Base-by-base conservation (phyloP, 495 filamentous ascomycete species). In the Terfezia claveryi region DNA sequence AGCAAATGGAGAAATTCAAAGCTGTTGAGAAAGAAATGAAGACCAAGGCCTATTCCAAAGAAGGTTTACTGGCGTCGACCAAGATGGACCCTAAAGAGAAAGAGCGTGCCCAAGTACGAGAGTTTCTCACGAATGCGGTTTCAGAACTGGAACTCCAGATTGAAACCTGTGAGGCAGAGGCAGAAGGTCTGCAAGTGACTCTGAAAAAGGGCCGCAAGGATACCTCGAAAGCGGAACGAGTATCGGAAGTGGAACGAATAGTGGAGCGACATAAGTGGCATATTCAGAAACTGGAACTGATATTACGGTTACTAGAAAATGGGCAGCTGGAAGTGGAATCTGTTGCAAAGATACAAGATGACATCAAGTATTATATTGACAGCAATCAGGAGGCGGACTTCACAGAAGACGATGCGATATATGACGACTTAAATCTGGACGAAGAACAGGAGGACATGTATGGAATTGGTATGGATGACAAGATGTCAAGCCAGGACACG, bases 1-100 rank as follows among this genome's bases (percentile, higher is more conserved):
- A 95, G 92, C 86, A 93, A 80, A 98, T 98, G 91, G 91, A 98
- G 70, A 85, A 84, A 62, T 98, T 98, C 78, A 98, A 98, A 74
- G 88, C 87, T 23, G 91, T 98, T n/a, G 91, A 98, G 71, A 98
- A 98, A 73, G 91, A 94, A 68, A 96, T 98, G 89, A 98, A 98
- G 72, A 98, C 91, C 51, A 98, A 98, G 70, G 89, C 91, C 56
- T 98, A 93, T 68, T 96, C 92, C 41, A 96, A 98, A 74, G 92
- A 95, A 69, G 91, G 91, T 38, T 70, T 98, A 50, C 85, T 82
- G 49, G 82, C 87, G 50, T 86, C 86, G 2, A 82, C 87, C 50
- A 88, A 94, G 67, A 74, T 96, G 49, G 91, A 98, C 70, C 91
- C 91, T 2, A 91, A 82, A 64, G 89, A 95, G 65, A 85, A 89